phyloP scores from a whole-genome alignment of 2,329 filamentous ascomycete genomes.

The Fusarium metavorans region DNA sequence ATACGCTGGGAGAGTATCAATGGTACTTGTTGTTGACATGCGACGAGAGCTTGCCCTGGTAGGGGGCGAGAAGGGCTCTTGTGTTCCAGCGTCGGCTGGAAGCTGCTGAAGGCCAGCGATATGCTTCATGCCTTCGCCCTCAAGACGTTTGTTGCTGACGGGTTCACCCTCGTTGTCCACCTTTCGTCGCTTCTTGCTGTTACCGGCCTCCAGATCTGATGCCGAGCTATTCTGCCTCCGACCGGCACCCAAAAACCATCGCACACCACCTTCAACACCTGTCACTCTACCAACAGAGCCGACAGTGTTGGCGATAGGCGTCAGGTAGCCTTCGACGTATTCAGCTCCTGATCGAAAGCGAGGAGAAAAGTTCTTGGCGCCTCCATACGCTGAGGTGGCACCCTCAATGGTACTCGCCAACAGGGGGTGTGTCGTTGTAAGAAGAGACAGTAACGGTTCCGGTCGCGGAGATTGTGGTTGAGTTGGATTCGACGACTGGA shows the following conservation, averaged over 20 bases:
- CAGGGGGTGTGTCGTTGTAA: slow-evolving; percentile 89
- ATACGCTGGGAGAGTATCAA: slow-evolving; percentile 85
- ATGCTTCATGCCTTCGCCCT: slow-evolving; percentile 45
- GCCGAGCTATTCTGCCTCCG: slow-evolving; percentile 63
- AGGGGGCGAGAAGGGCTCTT: slow-evolving; percentile 46
- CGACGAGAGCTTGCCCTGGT: slow-evolving; percentile 58
- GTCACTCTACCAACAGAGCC: slow-evolving; percentile 86
- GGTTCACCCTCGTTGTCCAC: slow-evolving; percentile 57
- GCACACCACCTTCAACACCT: slow-evolving; percentile 86
- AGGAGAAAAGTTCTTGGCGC: slow-evolving; percentile 90
- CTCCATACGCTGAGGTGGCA: slow-evolving; percentile 86
- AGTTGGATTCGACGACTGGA: slow-evolving; percentile 36
- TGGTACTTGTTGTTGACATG: slow-evolving; percentile 73
- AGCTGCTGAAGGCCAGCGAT: slow-evolving; percentile 35
- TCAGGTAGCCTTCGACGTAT: slow-evolving; percentile 89
- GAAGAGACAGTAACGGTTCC: slow-evolving; percentile 86
- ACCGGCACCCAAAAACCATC: slow-evolving; percentile 80
- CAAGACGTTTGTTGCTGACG: slow-evolving; percentile 46
- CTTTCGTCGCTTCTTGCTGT: slow-evolving; percentile 69
- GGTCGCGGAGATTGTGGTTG: slow-evolving; percentile 62
- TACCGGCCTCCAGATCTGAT: slow-evolving; percentile 60
- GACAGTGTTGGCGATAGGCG: slow-evolving; percentile 87
- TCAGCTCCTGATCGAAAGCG: slow-evolving; percentile 90
- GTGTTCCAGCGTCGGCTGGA: slow-evolving; percentile 20
- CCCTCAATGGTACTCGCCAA: slow-evolving; percentile 87